phyloP scores from a whole-genome alignment of 2,329 filamentous ascomycete species.

The Cercospora nicotianae region DNA sequence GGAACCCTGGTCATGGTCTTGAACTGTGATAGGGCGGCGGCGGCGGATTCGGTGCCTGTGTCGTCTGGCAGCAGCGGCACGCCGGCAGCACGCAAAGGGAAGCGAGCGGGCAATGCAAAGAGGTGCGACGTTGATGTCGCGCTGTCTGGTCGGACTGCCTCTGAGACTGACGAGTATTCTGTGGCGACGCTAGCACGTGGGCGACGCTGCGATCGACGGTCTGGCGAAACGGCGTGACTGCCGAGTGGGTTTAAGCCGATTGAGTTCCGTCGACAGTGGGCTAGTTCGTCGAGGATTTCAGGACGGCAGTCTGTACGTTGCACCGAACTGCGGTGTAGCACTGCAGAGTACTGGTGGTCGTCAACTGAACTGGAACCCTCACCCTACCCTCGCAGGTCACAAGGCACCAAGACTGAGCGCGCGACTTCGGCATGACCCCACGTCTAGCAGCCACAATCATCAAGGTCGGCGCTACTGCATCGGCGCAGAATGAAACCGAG shows the following conservation, averaged over 20 bases:
- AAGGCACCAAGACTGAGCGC: not conserved
- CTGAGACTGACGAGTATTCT: not conserved
- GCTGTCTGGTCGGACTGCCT: not conserved
- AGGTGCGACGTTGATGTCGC: not conserved
- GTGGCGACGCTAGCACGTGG: not conserved
- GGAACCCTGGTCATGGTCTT: slow-evolving; percentile 10
- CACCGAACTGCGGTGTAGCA: not conserved
- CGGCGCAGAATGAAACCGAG: not conserved
- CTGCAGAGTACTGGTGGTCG: not conserved
- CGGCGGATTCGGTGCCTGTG: not conserved
- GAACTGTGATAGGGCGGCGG: not conserved
- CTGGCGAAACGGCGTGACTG: not conserved
- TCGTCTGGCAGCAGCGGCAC: not conserved
- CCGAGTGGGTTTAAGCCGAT: not conserved
- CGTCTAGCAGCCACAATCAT: not conserved
- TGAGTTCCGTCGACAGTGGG: not conserved
- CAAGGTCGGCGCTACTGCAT: not conserved
- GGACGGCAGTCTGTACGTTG: not conserved
- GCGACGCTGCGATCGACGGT: too few relatives aligned
- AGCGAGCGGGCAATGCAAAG: not conserved
- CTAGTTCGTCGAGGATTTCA: not conserved
- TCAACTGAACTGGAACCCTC: not conserved
- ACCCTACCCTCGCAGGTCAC: not conserved
- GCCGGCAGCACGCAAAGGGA: not conserved
- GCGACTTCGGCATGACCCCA: not conserved